phyloP scores from a whole-genome alignment of 257 asterid genomes.

The Solanum medicagineum region DNA sequence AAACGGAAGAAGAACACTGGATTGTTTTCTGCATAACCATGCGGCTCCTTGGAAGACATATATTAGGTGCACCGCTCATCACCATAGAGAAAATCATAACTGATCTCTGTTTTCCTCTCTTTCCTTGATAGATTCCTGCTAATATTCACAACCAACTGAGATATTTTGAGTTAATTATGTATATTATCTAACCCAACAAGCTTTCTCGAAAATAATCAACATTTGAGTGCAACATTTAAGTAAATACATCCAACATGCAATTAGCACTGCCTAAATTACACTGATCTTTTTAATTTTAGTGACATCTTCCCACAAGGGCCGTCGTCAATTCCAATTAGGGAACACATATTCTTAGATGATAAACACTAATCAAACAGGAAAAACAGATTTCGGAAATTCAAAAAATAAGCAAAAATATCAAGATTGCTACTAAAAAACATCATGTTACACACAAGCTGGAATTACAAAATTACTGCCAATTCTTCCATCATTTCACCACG shows the following conservation, averaged over 20 bases:
- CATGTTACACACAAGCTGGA: not conserved
- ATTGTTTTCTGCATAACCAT: constrained; percentile 30
- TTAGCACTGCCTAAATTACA: not conserved
- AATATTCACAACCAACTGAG: not conserved
- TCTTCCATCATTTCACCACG: not conserved
- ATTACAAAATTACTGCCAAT: not conserved
- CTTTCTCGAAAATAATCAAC: not conserved
- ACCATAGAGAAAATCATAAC: constrained; percentile 13
- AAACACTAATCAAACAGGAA: not conserved
- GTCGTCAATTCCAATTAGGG: too few species aligned
- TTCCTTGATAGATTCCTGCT: not conserved
- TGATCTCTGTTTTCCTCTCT: not conserved
- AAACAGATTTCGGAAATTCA: not conserved
- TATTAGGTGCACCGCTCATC: constrained; percentile 2
- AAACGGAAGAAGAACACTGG: constrained; percentile 24
- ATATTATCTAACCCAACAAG: not conserved
- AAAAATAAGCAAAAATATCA: not conserved
- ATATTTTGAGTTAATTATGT: not conserved
- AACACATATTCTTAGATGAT: not conserved
- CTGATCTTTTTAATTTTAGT: not conserved
- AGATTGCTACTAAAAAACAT: not conserved
- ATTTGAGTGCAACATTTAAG: not conserved
- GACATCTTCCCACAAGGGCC: not conserved
- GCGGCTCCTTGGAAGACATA: constrained; percentile 3
- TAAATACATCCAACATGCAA: not conserved